Percentiles rank a stretch among this genome's conserved stretches.
These are phyloP conservation scores for Picochlorum sp. DNA, from an alignment of 139 green algal species.

Conservation along the genomic window DNA sequence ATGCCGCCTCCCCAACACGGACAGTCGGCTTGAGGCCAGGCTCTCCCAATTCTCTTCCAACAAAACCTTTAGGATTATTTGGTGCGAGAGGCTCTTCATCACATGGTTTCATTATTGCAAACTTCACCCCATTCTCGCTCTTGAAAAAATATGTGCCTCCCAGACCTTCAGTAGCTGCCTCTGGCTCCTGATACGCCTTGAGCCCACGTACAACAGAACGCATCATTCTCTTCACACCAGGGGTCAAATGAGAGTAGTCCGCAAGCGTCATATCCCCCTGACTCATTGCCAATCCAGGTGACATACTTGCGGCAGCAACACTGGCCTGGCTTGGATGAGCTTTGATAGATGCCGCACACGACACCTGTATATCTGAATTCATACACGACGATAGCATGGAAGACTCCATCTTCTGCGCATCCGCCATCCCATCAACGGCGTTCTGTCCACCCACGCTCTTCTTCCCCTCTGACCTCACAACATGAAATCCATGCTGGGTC, in stretches of 20 bases:
- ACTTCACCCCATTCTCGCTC: slow-evolving; percentile 53
- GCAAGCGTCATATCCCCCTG: slow-evolving; percentile 13
- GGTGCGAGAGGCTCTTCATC: slow-evolving; percentile 91
- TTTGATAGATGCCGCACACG: not conserved
- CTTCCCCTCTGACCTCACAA: not conserved
- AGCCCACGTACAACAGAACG: slow-evolving; percentile 61
- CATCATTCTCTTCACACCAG: slow-evolving; percentile 51
- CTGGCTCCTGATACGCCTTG: slow-evolving; percentile 63
- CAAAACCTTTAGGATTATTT: slow-evolving; percentile 93
- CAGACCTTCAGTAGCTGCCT: slow-evolving; percentile 58
- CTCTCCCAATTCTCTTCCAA: slow-evolving; percentile 76
- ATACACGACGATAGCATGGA: slow-evolving; percentile 4
- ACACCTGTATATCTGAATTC: not conserved
- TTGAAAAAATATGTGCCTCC: slow-evolving; percentile 88
- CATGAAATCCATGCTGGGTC: slow-evolving; percentile 17
- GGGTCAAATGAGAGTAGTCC: slow-evolving; percentile 41
- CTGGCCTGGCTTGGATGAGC: not conserved
- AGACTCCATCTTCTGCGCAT: not conserved
- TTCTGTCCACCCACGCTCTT: not conserved
- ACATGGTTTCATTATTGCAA: slow-evolving; percentile 86
- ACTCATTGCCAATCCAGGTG: not conserved
- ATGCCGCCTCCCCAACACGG: slow-evolving; percentile 86
- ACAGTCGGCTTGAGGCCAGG: slow-evolving; percentile 87
- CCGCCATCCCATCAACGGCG: no score
- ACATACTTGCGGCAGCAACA: not conserved